Conservation (phyloP, 192 early-diverging fungal genomes). For the Entomortierella parvispora region DNA sequence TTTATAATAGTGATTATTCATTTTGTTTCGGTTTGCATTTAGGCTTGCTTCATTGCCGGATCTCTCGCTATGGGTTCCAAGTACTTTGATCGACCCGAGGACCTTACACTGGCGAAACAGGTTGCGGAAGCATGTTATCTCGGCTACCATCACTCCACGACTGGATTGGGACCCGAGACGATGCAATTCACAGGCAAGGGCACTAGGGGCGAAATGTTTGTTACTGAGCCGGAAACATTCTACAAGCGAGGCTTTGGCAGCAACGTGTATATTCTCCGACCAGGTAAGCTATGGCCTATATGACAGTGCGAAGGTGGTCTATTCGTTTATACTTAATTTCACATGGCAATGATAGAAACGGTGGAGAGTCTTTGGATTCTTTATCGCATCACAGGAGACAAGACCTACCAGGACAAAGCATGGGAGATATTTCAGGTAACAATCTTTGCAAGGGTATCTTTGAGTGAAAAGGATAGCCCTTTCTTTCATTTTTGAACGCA, state of each 20-base stretch:
- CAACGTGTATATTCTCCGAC: slow-evolving; percentile 56
- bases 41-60: slow-evolving; percentile 68
- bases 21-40: not conserved
- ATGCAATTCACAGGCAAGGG: slow-evolving; percentile 35
- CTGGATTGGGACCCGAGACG: slow-evolving; percentile 64
- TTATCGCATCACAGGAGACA: slow-evolving; percentile 77
- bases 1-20: not conserved
- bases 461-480: not conserved
- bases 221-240: slow-evolving; percentile 13
- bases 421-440: slow-evolving; percentile 72
- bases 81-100: slow-evolving; percentile 49
- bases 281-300: slow-evolving; percentile 51
- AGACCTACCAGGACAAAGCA: slow-evolving; percentile 70
- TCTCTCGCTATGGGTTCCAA: slow-evolving; percentile 58
- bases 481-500: not conserved
- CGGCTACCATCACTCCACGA: slow-evolving; percentile 54
- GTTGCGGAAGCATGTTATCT: slow-evolving; percentile 61
- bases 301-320: too few relatives aligned
- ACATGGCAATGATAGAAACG: too few relatives aligned
- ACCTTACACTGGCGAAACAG: slow-evolving; percentile 45
- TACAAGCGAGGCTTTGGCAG: slow-evolving; percentile 12
- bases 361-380: slow-evolving; percentile 78
- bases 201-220: not conserved
- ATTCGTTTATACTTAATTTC: too few relatives aligned
- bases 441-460: not conserved